Base-by-base conservation (phyloP, 2,329 filamentous ascomycete species). In the Eutypella sp. region DNA sequence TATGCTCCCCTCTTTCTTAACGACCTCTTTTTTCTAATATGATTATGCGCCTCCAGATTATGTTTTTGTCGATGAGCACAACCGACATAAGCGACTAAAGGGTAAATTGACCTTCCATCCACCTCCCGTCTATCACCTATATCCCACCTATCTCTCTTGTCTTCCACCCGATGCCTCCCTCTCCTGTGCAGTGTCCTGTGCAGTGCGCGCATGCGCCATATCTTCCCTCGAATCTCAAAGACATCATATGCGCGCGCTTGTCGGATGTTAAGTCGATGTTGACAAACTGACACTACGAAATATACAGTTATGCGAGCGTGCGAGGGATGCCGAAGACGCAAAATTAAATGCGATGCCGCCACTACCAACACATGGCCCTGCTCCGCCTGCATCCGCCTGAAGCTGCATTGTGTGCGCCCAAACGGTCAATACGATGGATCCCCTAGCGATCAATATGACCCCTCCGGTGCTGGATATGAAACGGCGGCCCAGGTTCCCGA, bases 31-130 rank as follows among this genome's bases (percentile, higher is more conserved):
- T n/a, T 47, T 46, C 54, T 56, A 47, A 55, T 52, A 16, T 45
- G 33, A 24, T 46, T 29, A 13, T 13, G 33, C 38, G 41, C 37
- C 45, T 52, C 44, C 62, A 95, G 91, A 96, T 67, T 97, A 96
- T 87, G 93, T 97, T 59, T 97, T 97, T 64, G 93, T 97, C 47
- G 92, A 97, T 68, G 92, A 97, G 68, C 93, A 97, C 69, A 97
- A 97, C 72, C 86, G 93, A 53, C 93, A 97, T 70, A 97, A 97
- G 71, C 82, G 92, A 58, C 74, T 97, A 52, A 97, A 97, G 78
- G 89, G 89, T 93, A 79, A 57, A 68, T 25, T 36, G 40, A 20
- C 42, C 25, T 39, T 22, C n/a, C n/a, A n/a, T n/a, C n/a, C n/a
- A n/a, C n/a, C n/a, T n/a, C n/a, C n/a, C n/a, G n/a, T n/a, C n/a